phyloP scores from a whole-genome alignment of 2,329 filamentous ascomycete genomes.

The Sporothrix phasma region DNA sequence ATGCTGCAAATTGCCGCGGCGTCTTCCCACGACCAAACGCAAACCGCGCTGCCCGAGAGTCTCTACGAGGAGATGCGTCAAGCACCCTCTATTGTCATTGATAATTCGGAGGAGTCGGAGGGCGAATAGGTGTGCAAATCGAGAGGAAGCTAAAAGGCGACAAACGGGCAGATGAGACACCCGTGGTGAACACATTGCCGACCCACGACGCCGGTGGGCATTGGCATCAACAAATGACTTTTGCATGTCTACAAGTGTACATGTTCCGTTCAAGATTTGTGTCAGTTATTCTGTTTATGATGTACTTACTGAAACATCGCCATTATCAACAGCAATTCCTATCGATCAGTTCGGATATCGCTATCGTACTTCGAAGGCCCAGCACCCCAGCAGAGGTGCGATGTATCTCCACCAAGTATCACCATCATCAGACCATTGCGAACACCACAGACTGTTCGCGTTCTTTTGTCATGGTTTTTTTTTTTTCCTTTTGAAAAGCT shows the following conservation, averaged over 20 bases:
- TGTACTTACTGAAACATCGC: no score
- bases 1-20: neutral
- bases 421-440: neutral
- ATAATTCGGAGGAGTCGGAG: conserved; percentile 32
- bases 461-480: conserved; percentile 33
- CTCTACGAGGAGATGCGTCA: conserved; percentile 32
- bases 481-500: conserved; percentile 48
- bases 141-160: neutral
- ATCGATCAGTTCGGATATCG: no score
- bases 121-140: neutral
- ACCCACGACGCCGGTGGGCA: no score
- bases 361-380: neutral
- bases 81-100: conserved; percentile 28
- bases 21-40: conserved; percentile 30
- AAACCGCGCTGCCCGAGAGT: conserved; percentile 43
- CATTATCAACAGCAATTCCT: neutral
- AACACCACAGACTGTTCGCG: neutral
- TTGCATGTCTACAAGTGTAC: neutral
- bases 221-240: no score
- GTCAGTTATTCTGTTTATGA: no score
- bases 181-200: neutral
- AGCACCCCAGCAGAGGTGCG: neutral
- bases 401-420: neutral
- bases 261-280: no score
- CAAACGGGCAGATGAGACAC: neutral